Evolutionary conservation across 495 filamentous ascomycete genomes (phyloP), one percentile per base, ranked within the genome.

Genomic region (Trypethelium eluteriae): DNA sequence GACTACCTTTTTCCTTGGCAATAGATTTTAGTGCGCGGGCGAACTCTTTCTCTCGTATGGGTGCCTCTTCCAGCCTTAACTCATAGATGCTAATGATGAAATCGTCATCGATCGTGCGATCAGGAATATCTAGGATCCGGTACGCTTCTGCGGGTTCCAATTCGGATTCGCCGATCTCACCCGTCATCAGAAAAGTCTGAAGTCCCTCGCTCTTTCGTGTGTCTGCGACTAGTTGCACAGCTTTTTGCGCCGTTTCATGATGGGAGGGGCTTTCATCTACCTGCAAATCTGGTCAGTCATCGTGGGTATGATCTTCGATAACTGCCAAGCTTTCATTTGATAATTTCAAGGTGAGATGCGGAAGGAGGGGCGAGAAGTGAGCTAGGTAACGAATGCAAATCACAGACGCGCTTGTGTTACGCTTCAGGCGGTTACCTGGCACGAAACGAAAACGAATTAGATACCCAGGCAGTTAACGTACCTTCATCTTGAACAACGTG

Each of bases 141-240:
- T 86, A 87, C 3, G 85, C 85, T 71, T 85, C 80, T 0, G 72
- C 80, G 39, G 83, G 73, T 64, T 85, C 83, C 82, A 87, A 85
- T 65, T 84, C 82, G 9, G 76, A 74, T n/a, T 77, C 74, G 11
- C 77, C 76, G 39, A 81, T 76, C 50, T 81, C 75, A 6, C 85
- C 86, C 6, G 81, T 85, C 39, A 78, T 74, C n/a, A 87, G 72
- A 72, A 81, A 88, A 63, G 81, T 79, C 44, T 75, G 78, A 12
- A 89, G 70, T n/a, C 69, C 73, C 38, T 77, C 68, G 39, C 86
- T 88, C 14, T 84, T 83, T 11, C 86, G 78, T 49, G 76, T 65
- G 16, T 83, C 75, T 2, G 85, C 85, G 66, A 89, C 85, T 9
- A 86, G 75, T 41, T 78, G 69, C 41, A 88, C 74, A 4, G 86